Conservation (phyloP, 345 rosid species). For the Syzygium grande region DNA sequence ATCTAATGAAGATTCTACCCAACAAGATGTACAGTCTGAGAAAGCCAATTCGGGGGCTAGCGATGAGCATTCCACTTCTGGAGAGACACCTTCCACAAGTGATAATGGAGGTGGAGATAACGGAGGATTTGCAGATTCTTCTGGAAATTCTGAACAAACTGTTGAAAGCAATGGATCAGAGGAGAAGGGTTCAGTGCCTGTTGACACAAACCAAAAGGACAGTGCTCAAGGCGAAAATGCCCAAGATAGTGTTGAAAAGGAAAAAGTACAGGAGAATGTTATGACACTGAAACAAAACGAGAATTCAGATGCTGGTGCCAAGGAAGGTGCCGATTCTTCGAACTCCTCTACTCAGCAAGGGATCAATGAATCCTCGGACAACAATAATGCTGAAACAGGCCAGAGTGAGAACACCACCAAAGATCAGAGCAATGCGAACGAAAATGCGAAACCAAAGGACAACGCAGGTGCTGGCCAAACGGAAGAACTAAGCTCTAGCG, state of each 20-base stretch:
- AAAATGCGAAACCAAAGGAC: background rate
- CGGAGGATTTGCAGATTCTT: background rate
- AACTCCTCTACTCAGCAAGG: constrained; percentile 9
- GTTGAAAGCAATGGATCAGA: background rate
- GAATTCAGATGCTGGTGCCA: background rate
- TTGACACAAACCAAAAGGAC: background rate
- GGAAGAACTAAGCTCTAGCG: background rate
- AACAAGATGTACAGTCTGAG: constrained; percentile 26
- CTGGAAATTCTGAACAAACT: background rate
- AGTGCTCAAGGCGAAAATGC: constrained; percentile 7
- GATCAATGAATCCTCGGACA: constrained; percentile 4
- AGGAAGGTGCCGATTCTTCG: background rate
- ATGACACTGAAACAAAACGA: background rate
- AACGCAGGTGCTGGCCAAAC: background rate
- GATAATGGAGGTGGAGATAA: constrained; percentile 6
- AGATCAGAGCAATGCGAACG: constrained; percentile 10
- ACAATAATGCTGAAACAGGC: constrained; percentile 11
- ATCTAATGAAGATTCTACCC: constrained; percentile 13
- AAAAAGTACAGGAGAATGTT: constrained; percentile 10
- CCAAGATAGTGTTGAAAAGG: constrained; percentile 7
- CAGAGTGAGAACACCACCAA: constrained; percentile 14
- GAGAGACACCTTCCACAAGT: constrained; percentile 16
- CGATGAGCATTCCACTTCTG: constrained; percentile 34
- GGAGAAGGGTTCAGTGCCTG: constrained; percentile 1
- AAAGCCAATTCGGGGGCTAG: constrained; percentile 26